phyloP scores from a whole-genome alignment of 805 yeast genomes.

The Schwanniomyces yamadae region DNA sequence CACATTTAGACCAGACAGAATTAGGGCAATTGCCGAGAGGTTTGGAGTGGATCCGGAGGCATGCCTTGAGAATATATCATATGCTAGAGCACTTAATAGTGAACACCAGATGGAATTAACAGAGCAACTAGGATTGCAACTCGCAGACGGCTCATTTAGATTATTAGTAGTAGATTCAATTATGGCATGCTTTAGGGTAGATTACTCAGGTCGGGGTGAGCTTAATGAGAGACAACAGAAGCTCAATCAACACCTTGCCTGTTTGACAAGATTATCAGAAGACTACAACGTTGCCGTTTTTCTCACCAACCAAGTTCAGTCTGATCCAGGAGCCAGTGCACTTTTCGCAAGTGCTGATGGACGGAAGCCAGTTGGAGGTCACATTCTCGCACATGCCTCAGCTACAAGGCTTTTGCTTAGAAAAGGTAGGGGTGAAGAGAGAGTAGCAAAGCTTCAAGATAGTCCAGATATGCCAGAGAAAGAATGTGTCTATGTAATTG shows the following conservation, averaged over 20 bases:
- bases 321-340: constrained; percentile 17
- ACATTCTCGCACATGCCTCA: constrained; percentile 16
- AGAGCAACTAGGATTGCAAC: constrained; percentile 13
- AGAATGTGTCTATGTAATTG: constrained; percentile 15
- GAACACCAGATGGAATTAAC: constrained; percentile 16
- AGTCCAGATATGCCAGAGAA: constrained; percentile 17
- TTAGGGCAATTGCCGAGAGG: constrained; percentile 15
- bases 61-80: constrained; percentile 15
- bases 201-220: constrained; percentile 16
- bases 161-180: constrained; percentile 14
- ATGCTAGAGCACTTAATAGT: constrained; percentile 16
- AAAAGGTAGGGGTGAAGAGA: constrained; percentile 16
- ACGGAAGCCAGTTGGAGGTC: constrained; percentile 16
- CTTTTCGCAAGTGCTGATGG: constrained; percentile 17
- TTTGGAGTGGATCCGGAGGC: constrained; percentile 15
- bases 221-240: constrained; percentile 17
- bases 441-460: constrained; percentile 16
- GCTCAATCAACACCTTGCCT: constrained; percentile 15
- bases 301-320: constrained; percentile 17
- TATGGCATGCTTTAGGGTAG: constrained; percentile 17
- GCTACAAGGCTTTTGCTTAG: constrained; percentile 15
- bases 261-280: constrained; percentile 13
- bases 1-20: constrained; percentile 17
- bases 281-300: constrained; percentile 16
- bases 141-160: constrained; percentile 13